A percentile compares a stretch with the other conserved stretches of the same genome.
Evolutionary conservation across 1,284 basidiomycete species (phyloP).

Genomic region (Fomes fomentarius): DNA sequence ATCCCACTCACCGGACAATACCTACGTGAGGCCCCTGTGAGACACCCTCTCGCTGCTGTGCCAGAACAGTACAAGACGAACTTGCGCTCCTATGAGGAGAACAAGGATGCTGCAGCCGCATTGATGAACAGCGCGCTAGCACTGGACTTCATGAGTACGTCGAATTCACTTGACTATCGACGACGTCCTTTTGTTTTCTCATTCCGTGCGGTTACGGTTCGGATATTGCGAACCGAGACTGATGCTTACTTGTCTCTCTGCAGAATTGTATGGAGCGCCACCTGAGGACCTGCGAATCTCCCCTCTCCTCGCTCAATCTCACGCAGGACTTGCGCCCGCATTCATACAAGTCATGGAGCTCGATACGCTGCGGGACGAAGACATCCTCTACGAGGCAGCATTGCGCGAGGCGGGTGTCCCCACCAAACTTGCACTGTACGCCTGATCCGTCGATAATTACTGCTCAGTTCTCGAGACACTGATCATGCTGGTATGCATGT

Average conservation of each 20-base stretch:
- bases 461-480: no score
- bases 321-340: slow-evolving; percentile 22
- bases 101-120: no score
- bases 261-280: not conserved
- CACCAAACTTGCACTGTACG: slow-evolving; percentile 16
- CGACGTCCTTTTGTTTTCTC: no score
- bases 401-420: slow-evolving; percentile 24
- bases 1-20: slow-evolving; percentile 17
- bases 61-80: slow-evolving; percentile 1
- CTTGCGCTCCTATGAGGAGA: no score
- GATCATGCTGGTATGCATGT: not conserved
- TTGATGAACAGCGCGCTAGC: no score
- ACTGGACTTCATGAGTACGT: no score
- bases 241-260: no score
- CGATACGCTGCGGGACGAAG: slow-evolving; percentile 29
- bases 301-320: slow-evolving; percentile 19
- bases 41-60: not conserved
- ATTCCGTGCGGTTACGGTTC: no score
- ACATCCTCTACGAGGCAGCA: slow-evolving; percentile 25
- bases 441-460: not conserved
- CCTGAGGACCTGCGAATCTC: slow-evolving; percentile 14
- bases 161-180: no score
- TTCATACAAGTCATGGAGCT: slow-evolving; percentile 26
- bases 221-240: no score
- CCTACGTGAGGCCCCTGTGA: not conserved